These are phyloP conservation scores for Mortierella hygrophila DNA, from an alignment of 192 early-diverging fungal genomes.

Conservation along the genomic window DNA sequence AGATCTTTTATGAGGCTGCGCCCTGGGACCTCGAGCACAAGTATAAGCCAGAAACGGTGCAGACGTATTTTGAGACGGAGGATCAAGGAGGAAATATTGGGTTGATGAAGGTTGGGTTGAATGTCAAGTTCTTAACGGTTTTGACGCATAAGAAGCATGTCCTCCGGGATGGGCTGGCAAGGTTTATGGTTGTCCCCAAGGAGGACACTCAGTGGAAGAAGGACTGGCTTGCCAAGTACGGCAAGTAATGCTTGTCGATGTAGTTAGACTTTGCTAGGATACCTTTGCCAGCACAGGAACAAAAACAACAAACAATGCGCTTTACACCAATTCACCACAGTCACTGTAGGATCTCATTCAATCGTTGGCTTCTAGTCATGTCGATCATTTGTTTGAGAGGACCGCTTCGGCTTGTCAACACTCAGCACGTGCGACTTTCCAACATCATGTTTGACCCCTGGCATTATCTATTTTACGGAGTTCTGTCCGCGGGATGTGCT, in stretches of 20 bases:
- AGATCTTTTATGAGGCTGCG: constrained; percentile 85
- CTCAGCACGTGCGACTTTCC: too few relatives aligned
- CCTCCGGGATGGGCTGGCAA: constrained; percentile 86
- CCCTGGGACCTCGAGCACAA: constrained; percentile 82
- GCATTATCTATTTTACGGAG: too few relatives aligned
- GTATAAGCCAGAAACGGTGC: constrained; percentile 80
- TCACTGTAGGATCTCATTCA: too few relatives aligned
- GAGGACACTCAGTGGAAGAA: constrained; percentile 55
- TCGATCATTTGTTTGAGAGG: too few relatives aligned
- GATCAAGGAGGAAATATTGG: constrained; percentile 62
- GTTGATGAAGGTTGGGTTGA: constrained; percentile 74
- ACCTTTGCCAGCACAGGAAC: too few relatives aligned
- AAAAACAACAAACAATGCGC: too few relatives aligned
- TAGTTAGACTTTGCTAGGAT: too few relatives aligned
- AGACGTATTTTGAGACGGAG: constrained; percentile 85
- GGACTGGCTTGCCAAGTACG: constrained; percentile 55
- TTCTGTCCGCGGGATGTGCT: too few relatives aligned
- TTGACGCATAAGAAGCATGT: constrained; percentile 75
- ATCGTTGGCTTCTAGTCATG: too few relatives aligned
- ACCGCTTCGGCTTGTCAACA: too few relatives aligned
- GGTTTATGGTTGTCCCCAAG: constrained; percentile 89
- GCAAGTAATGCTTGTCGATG: constrained; percentile 19
- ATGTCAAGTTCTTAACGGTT: constrained; percentile 72
- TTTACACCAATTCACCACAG: too few relatives aligned
- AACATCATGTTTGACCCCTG: too few relatives aligned